Base-by-base conservation (phyloP, 768 basidiomycete genomes). In the Lactifluus rugatus region DNA sequence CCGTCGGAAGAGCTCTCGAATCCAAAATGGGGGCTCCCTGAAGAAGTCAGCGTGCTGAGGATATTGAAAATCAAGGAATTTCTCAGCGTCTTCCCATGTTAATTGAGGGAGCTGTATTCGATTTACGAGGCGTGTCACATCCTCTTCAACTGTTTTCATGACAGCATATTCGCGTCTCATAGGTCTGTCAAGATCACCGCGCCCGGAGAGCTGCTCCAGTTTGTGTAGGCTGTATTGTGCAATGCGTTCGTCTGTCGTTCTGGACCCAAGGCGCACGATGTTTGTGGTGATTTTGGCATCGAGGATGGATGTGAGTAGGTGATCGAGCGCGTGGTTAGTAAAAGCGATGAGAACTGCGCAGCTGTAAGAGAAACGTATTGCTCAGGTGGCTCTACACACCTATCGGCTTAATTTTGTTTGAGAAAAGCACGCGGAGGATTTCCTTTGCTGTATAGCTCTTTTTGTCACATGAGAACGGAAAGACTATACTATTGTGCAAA, bases 311-410 rank as follows among this genome's bases (percentile, higher is more conserved):
- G 71, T 72, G 2, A 90, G 71, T 71, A 89, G 77, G 61, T 89
- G 85, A 57, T 90, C 87, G 2, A 90, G 74, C 0, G 88, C 88
- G 45, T 89, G 89, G 62, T 90, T 89, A 0, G 88, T 90, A 70
- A 83, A 88, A 0, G 87, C 78, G 26, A 82, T 76, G 64, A 83
- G 70, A 2, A 77, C 67, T 67, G 53, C 21, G 25, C n/a, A 8
- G 31, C 2, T 11, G 46, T 48, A 17, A 41, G 49, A 16, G 19
- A 17, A 26, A 16, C 44, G 7, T 23, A 19, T 37, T n/a, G 6
- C 25, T 13, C n/a, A 10, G 7, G 19, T 23, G 11, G 48, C 25
- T 5, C 11, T 2, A 58, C 65, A 36, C 47, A 67, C 76, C 70
- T 51, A 87, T 81, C 0, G 80, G 85, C 2, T 73, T 70, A 51